phyloP scores from a whole-genome alignment of 2,329 filamentous ascomycete genomes.

The Aaosphaeria arxii region DNA sequence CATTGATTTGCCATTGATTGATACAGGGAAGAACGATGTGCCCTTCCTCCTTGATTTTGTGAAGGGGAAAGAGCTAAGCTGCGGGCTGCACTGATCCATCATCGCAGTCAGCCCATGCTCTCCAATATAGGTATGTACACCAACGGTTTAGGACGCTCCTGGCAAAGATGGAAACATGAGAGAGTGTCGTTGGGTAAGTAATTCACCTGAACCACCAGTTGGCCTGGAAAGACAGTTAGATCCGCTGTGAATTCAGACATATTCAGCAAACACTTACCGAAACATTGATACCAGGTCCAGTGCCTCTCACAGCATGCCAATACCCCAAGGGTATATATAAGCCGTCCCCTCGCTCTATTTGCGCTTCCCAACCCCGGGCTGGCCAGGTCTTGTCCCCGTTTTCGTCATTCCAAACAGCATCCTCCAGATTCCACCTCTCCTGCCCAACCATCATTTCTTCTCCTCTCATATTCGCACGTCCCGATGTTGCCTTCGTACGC shows the following conservation, averaged over 20 bases:
- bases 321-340: constrained; percentile 79
- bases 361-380: constrained; percentile 30
- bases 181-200: no score
- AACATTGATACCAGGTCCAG: constrained; percentile 56
- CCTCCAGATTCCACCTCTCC: constrained; percentile 65
- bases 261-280: constrained; percentile 42
- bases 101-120: no score
- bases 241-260: no score
- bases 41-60: no score
- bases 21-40: no score
- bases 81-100: no score
- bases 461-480: constrained; percentile 59
- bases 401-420: constrained; percentile 65
- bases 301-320: constrained; percentile 80
- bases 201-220: constrained; percentile 77
- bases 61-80: no score
- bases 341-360: constrained; percentile 63
- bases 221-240: constrained; percentile 38
- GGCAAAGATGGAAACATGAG: no score
- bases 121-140: no score
- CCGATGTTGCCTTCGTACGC: constrained; percentile 44
- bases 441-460: constrained; percentile 87
- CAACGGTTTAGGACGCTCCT: no score
- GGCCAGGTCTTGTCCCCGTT: constrained; percentile 7
- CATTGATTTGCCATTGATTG: no score